Base-by-base conservation (phyloP, 441 rosid genomes). In the Breynia disticha region DNA sequence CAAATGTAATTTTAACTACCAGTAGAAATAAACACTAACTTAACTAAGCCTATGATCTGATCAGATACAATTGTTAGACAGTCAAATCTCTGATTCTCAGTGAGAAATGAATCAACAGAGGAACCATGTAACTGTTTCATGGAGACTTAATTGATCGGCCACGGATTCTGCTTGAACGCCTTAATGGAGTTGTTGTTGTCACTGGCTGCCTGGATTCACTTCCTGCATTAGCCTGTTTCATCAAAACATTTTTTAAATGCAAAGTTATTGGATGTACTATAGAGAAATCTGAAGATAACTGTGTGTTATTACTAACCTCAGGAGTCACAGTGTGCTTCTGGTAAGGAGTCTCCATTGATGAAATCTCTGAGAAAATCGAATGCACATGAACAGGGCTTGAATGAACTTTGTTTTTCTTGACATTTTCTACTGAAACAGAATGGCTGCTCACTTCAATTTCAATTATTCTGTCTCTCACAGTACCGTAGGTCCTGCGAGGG, bases 161-260 rank as follows among this genome's bases (percentile, higher is more conserved):
- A 12, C 53, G 59, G 32, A 72, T 56, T 67, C 75, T 55, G 50
- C 63, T 61, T 48, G 84, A 72, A 61, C 81, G 46, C 69, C 81
- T 79, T 44, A 67, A 39, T 6, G 79, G 62, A 19, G 78, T 74
- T 46, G 46, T 74, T 46, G 46, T 22, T 20, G 15, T 53, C 14
- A 14, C 53, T 19, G 22, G 44, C 2, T 19, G 62, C 38, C 39
- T 53, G 28, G 22, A 53, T 53, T 62, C 68, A 37, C 53, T 59
- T 41, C 46, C 50, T 32, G 16, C 52, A 51, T 35, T 59, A 52
- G 46, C 60, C 76, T 63, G 70, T 42, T 62, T 41, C 43, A 32
- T 50, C 20, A 49, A 55, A 42, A 63, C 55, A 9, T 4, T 7
- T 15, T 17, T 13, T 41, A 4, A 28, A 28, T 28, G 8, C 35